Conservation (phyloP, 306 rosid genomes). For the Rosa lucieae region DNA sequence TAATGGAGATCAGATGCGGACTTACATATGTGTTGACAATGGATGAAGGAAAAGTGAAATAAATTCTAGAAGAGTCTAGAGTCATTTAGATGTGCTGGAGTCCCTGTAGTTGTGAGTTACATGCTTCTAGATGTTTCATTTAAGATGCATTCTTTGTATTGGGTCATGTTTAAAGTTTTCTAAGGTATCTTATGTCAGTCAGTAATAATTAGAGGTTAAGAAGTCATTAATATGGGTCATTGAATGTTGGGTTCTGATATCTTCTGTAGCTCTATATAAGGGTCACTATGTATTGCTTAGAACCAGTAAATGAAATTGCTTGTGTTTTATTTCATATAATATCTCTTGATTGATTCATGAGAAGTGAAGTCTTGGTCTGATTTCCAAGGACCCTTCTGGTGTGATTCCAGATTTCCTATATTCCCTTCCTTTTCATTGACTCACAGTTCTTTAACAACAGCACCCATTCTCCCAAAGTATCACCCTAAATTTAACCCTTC, state of each 20-base stretch:
- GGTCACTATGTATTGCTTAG: not conserved
- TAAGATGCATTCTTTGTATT: not conserved
- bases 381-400: not conserved
- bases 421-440: not conserved
- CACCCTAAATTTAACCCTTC: not conserved
- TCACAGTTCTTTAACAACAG: not conserved
- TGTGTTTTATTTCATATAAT: not conserved
- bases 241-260: not conserved
- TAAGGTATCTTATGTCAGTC: not conserved
- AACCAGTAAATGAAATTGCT: not conserved
- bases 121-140: not conserved
- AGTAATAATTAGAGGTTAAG: not conserved
- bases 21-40: not conserved
- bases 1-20: not conserved
- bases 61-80: not conserved
- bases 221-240: not conserved
- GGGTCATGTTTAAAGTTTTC: not conserved
- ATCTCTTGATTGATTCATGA: not conserved
- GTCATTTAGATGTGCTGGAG: not conserved
- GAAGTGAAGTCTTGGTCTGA: not conserved
- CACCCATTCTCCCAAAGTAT: not conserved
- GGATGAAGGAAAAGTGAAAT: not conserved
- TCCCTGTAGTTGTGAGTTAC: not conserved
- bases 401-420: not conserved
- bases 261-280: not conserved